A percentile compares a stretch with the other conserved stretches of the same genome.
These are phyloP conservation scores for Phialemoniopsis sp. DNA, from an alignment of 2,329 filamentous ascomycete species.

Conservation along the genomic window DNA sequence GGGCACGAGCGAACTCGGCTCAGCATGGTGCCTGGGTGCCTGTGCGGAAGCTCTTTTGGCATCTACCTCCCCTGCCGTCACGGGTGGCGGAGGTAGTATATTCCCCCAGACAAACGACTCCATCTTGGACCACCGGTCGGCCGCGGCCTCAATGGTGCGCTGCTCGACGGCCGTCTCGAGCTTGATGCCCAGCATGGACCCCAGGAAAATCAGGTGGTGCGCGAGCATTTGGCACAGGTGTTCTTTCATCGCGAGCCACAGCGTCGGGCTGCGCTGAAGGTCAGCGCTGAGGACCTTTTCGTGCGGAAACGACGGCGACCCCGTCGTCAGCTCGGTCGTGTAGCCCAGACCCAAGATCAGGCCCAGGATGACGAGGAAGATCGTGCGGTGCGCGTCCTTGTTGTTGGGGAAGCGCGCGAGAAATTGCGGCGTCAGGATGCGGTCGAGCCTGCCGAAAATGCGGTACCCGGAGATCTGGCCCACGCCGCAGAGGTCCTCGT, in stretches of 20 bases:
- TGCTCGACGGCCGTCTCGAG: slow-evolving; percentile 20
- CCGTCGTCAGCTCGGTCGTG: slow-evolving; percentile 11
- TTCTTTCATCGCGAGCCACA: slow-evolving; percentile 25
- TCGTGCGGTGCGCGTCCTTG: slow-evolving; percentile 16
- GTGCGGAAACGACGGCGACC: slow-evolving; percentile 11
- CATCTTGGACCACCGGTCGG: slow-evolving; percentile 21
- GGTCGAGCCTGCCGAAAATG: slow-evolving; percentile 21
- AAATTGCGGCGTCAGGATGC: slow-evolving; percentile 22
- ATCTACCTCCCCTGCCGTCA: neutral
- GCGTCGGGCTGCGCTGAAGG: slow-evolving; percentile 22
- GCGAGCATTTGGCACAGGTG: slow-evolving; percentile 25
- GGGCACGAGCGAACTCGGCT: no score
- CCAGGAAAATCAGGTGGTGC: slow-evolving; percentile 22
- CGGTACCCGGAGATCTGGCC: slow-evolving; percentile 19
- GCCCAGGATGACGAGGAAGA: slow-evolving; percentile 22
- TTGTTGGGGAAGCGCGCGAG: slow-evolving; percentile 10
- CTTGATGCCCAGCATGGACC: slow-evolving; percentile 20
- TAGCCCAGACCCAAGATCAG: slow-evolving; percentile 21
- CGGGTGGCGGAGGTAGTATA: neutral
- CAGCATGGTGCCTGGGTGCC: no score
- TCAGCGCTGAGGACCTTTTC: slow-evolving; percentile 14
- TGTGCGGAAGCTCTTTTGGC: neutral
- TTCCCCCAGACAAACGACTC: slow-evolving; percentile 19
- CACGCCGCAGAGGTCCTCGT: slow-evolving; percentile 13
- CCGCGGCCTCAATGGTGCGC: slow-evolving; percentile 20